These are phyloP conservation scores for Russula virescens DNA, from an alignment of 768 basidiomycete genomes.

Conservation along the genomic window DNA sequence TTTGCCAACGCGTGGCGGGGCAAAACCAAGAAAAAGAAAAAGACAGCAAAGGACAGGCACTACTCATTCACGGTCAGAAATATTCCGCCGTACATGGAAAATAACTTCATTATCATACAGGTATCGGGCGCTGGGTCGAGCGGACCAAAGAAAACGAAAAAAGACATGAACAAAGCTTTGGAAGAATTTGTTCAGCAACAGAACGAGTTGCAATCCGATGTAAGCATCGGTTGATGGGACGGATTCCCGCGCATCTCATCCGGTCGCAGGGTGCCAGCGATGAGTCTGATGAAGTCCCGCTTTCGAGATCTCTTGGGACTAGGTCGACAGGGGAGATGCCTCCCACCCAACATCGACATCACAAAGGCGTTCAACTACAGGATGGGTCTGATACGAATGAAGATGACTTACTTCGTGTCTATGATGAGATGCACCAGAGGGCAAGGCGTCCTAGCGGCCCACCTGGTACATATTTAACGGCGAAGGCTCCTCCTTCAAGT, in stretches of 20 bases:
- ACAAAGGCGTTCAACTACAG: neutral
- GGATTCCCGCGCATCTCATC: constrained; percentile 1
- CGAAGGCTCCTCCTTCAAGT: neutral
- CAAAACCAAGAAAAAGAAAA: constrained; percentile 22
- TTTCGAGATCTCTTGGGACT: neutral
- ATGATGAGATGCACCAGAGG: neutral
- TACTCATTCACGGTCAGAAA: constrained; percentile 11
- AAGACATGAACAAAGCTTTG: constrained; percentile 20
- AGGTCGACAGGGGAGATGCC: neutral
- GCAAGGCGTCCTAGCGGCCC: neutral
- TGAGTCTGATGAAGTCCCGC: constrained; percentile 18
- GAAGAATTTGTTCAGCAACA: constrained; percentile 22
- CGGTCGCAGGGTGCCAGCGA: constrained; percentile 7
- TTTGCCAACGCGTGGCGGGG: constrained; percentile 26
- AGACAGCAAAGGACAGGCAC: constrained; percentile 15
- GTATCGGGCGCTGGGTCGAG: constrained; percentile 4
- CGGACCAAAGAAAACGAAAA: constrained; percentile 14
- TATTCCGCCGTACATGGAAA: neutral
- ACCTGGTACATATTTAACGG: neutral
- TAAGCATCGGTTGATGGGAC: neutral
- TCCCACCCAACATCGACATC: neutral
- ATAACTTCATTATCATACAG: constrained; percentile 3
- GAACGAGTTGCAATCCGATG: constrained; percentile 20
- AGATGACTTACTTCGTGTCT: neutral
- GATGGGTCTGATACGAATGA: neutral